Percentiles rank a stretch among this genome's conserved stretches.
phyloP scores from a whole-genome alignment of 768 basidiomycete genomes.

The Tremella yokohamensis region DNA sequence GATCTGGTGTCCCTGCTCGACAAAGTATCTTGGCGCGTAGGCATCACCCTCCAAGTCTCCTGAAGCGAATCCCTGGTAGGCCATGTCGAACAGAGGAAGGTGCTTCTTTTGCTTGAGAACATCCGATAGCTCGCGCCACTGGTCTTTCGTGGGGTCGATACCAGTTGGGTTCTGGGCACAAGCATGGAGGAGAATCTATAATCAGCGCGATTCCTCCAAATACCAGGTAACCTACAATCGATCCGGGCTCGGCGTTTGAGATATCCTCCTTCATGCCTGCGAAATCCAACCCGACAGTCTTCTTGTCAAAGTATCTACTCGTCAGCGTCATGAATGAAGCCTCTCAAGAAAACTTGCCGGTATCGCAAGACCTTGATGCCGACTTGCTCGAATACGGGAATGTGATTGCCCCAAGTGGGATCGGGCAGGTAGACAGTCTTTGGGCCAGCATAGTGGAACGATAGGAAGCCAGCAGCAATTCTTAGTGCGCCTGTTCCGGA shows the following conservation, averaged over 20 bases:
- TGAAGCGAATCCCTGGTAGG: slow-evolving; percentile 98
- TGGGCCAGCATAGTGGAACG: slow-evolving; percentile 70
- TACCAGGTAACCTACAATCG: slow-evolving; percentile 56
- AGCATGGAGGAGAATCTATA: slow-evolving; percentile 73
- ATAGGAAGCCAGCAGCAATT: slow-evolving; percentile 88
- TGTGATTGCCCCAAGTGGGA: slow-evolving; percentile 94
- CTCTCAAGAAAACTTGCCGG: slow-evolving; percentile 73
- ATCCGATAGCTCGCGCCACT: slow-evolving; percentile 87
- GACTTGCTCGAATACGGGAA: slow-evolving; percentile 81
- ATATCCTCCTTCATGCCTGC: slow-evolving; percentile 83
- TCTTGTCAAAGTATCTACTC: slow-evolving; percentile 67
- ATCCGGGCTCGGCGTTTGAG: slow-evolving; percentile 68
- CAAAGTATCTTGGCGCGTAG: slow-evolving; percentile 90
- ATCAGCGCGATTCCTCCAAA: slow-evolving; percentile 12
- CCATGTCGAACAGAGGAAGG: slow-evolving; percentile 99
- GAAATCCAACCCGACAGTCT: slow-evolving; percentile 86
- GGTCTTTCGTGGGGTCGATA: slow-evolving; percentile 85
- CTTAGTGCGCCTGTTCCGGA: slow-evolving; percentile 97
- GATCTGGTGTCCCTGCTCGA: slow-evolving; percentile 83
- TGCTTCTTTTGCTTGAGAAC: slow-evolving; percentile 76
- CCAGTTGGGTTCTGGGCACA: slow-evolving; percentile 99
- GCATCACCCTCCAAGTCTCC: slow-evolving; percentile 86
- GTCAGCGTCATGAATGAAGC: neutral
- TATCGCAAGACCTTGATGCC: slow-evolving; percentile 81
- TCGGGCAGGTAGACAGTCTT: slow-evolving; percentile 78